Conservation (phyloP, 2,329 filamentous ascomycete species). For the Fragosphaeria purpurea region DNA sequence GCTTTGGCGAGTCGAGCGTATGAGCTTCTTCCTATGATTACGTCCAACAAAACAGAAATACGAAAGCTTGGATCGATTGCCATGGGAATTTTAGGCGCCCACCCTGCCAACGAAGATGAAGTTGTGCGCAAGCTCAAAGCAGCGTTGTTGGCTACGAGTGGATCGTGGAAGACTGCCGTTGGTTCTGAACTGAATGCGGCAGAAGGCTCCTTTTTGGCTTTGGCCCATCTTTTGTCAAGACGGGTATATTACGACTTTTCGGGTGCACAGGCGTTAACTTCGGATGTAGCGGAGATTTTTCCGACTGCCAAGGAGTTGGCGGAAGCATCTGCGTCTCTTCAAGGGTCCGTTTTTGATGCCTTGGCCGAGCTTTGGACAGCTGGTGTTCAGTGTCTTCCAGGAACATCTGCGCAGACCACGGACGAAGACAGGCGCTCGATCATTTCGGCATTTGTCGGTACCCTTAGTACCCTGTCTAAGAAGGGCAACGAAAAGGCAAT, state of each 20-base stretch:
- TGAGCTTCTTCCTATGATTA: slow-evolving; percentile 49
- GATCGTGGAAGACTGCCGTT: slow-evolving; percentile 39
- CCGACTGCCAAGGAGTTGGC: slow-evolving; percentile 12
- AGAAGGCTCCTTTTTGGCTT: slow-evolving; percentile 37
- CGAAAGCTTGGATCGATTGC: slow-evolving; percentile 58
- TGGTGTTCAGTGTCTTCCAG: slow-evolving; percentile 25
- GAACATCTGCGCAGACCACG: slow-evolving; percentile 8
- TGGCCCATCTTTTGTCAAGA: slow-evolving; percentile 34
- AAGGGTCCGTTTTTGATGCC: slow-evolving; percentile 34
- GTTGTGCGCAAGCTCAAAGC: slow-evolving; percentile 32
- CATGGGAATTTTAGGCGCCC: slow-evolving; percentile 67
- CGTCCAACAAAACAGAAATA: slow-evolving; percentile 61
- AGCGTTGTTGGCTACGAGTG: slow-evolving; percentile 34
- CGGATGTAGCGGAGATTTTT: slow-evolving; percentile 2
- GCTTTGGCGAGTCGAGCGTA: slow-evolving; percentile 37
- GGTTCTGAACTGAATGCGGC: slow-evolving; percentile 34
- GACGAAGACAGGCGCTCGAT: slow-evolving; percentile 9
- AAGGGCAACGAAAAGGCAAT: slow-evolving; percentile 77
- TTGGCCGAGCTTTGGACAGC: slow-evolving; percentile 35
- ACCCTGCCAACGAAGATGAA: slow-evolving; percentile 36
- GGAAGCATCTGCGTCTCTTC: slow-evolving; percentile 22
- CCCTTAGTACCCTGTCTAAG: slow-evolving; percentile 59
- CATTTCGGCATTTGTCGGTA: slow-evolving; percentile 43
- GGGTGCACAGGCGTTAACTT: neutral
- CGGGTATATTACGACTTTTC: slow-evolving; percentile 29